Evolutionary conservation across 768 basidiomycete species (phyloP).

Genomic region (Phylloporus arenicola): DNA sequence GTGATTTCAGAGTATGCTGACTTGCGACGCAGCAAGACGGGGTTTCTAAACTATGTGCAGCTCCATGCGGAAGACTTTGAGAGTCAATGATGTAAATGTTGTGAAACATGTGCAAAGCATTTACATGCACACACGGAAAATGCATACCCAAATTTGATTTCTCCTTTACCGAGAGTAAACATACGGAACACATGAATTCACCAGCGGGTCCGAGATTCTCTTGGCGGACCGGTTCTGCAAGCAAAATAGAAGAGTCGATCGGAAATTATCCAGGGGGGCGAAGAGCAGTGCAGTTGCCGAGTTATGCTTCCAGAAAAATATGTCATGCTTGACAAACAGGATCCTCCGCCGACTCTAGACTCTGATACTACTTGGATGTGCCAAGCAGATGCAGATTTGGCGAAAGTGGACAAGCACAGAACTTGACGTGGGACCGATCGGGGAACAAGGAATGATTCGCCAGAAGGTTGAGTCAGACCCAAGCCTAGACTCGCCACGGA

Average conservation of each 20-base stretch:
- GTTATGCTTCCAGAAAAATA: not conserved
- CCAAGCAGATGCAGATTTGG: not conserved
- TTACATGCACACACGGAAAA: not conserved
- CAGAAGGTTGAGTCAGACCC: conserved; percentile 4
- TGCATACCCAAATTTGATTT: not conserved
- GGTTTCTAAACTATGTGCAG: conserved; percentile 36
- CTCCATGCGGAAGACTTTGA: conserved; percentile 35
- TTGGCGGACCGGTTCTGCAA: not conserved
- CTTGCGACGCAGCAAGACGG: conserved; percentile 25
- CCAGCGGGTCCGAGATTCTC: not conserved
- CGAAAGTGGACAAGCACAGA: not conserved
- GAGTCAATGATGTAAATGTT: not conserved
- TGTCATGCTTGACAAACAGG: no score
- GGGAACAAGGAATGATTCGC: conserved; percentile 1
- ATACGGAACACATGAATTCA: no score
- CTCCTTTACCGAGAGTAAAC: no score
- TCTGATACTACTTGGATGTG: not conserved
- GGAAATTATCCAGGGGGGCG: not conserved
- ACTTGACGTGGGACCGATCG: not conserved
- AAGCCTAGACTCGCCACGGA: conserved; percentile 4
- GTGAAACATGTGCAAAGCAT: not conserved
- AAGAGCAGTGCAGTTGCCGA: not conserved
- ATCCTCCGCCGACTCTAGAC: conserved; percentile 3
- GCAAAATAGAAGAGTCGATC: conserved; percentile 4
- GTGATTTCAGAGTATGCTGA: conserved; percentile 1